phyloP scores from a whole-genome alignment of 345 rosid genomes.

The Eucalyptus sp. region DNA sequence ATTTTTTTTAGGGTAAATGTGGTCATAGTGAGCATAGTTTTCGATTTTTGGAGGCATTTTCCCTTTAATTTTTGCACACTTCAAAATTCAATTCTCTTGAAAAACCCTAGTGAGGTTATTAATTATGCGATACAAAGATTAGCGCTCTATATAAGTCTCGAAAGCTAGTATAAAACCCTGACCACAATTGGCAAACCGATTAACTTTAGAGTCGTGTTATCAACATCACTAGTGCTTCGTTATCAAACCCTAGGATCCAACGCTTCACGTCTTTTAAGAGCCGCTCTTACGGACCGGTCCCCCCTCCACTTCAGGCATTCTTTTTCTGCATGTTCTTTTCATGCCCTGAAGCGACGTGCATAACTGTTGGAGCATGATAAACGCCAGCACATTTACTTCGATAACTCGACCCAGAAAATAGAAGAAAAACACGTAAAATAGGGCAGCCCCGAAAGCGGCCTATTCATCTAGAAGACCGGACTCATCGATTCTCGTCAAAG shows the following conservation, averaged over 20 bases:
- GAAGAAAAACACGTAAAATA: neutral
- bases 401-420: neutral
- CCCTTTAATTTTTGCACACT: neutral
- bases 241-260: neutral
- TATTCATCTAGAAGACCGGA: neutral
- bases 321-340: neutral
- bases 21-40: too few relatives aligned
- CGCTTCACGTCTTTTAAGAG: neutral
- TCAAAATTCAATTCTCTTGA: neutral
- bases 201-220: neutral
- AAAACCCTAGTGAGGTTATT: neutral
- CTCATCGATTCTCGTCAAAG: neutral
- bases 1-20: too few relatives aligned
- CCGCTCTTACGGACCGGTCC: neutral
- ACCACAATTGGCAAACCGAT: neutral
- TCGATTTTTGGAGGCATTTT: too few relatives aligned
- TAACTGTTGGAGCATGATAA: neutral
- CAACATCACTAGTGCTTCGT: neutral
- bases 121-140: rapidly evolving
- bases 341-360: neutral
- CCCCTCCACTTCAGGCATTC: neutral
- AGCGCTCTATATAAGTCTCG: rapidly evolving
- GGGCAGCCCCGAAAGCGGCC: neutral
- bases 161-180: neutral
- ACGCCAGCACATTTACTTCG: neutral